Percentiles rank a stretch among this genome's conserved stretches.
Evolutionary conservation across 2,329 filamentous ascomycete species (phyloP).

Genomic region (Zarea fungicola): DNA sequence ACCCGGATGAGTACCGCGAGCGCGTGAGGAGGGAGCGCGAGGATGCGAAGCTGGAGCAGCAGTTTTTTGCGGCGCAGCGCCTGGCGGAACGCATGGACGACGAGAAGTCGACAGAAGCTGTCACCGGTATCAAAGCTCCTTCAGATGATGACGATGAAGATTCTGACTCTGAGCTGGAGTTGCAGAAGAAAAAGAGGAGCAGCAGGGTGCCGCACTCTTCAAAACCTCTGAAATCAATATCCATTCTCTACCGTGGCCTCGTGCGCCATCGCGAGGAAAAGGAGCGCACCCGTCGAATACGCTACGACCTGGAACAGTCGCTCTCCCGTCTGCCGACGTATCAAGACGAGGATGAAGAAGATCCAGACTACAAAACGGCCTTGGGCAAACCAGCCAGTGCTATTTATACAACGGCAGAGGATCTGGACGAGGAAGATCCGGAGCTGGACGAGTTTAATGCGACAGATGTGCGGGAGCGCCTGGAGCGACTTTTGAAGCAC

Average conservation of each 20-base stretch:
- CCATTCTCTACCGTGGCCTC: conserved; percentile 74
- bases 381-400: conserved; percentile 54
- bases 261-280: conserved; percentile 64
- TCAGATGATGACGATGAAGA: conserved; percentile 22
- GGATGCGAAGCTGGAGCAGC: conserved; percentile 60
- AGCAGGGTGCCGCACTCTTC: conserved; percentile 29
- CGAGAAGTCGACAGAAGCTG: conserved; percentile 32
- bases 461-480: conserved; percentile 59
- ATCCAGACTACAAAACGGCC: conserved; percentile 66
- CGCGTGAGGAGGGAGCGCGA: conserved; percentile 67
- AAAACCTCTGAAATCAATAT: conserved; percentile 59
- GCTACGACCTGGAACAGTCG: conserved; percentile 61
- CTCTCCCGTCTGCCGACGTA: conserved; percentile 60
- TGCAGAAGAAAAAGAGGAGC: conserved; percentile 18
- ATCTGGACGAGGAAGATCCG: conserved; percentile 70
- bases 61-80: conserved; percentile 73
- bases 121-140: background rate
- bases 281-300: conserved; percentile 61
- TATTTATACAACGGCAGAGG: conserved; percentile 56
- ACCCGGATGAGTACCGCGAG: conserved; percentile 69
- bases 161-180: background rate
- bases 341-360: conserved; percentile 68
- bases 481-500: conserved; percentile 62
- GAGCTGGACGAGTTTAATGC: conserved; percentile 78
- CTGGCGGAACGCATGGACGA: conserved; percentile 72